Percentiles rank a stretch among this genome's conserved stretches.
Evolutionary conservation across 2,329 filamentous ascomycete species (phyloP).

Genomic region (Endocalyx cinctus): DNA sequence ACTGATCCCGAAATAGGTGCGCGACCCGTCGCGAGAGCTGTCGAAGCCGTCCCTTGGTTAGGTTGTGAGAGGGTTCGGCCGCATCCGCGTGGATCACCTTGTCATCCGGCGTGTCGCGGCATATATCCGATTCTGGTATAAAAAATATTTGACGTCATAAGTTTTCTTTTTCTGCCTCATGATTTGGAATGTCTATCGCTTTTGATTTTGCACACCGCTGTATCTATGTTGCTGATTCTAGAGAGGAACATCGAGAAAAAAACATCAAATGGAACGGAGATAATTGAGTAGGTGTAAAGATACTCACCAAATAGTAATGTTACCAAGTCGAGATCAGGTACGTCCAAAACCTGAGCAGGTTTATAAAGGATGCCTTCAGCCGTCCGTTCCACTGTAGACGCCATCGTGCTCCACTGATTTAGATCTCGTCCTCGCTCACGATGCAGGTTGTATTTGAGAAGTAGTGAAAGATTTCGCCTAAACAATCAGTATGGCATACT

Average conservation of each 20-base stretch:
- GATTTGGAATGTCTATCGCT: no score
- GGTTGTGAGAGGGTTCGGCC: conserved; percentile 43
- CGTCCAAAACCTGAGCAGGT: conserved; percentile 21
- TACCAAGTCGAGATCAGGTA: conserved; percentile 38
- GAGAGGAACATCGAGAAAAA: no score
- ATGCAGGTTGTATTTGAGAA: no score
- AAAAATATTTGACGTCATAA: no score
- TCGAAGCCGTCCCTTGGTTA: conserved; percentile 50
- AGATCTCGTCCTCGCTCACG: no score
- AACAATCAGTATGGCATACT: no score
- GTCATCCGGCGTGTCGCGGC: conserved; percentile 36
- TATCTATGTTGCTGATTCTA: no score
- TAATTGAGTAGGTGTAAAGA: neutral
- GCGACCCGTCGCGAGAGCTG: conserved; percentile 47
- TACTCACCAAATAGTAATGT: conserved; percentile 38
- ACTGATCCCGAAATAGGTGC: conserved; percentile 43
- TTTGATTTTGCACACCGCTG: no score
- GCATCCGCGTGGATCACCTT: conserved; percentile 55
- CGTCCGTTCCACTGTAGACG: conserved; percentile 22
- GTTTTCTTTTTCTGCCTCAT: no score
- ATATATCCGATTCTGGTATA: conserved; percentile 34
- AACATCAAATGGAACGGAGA: no score
- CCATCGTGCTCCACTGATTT: no score
- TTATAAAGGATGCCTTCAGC: conserved; percentile 34
- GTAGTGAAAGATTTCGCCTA: no score